These are phyloP conservation scores for Neurospora cerealis DNA, from an alignment of 495 filamentous ascomycete genomes.

Conservation along the genomic window DNA sequence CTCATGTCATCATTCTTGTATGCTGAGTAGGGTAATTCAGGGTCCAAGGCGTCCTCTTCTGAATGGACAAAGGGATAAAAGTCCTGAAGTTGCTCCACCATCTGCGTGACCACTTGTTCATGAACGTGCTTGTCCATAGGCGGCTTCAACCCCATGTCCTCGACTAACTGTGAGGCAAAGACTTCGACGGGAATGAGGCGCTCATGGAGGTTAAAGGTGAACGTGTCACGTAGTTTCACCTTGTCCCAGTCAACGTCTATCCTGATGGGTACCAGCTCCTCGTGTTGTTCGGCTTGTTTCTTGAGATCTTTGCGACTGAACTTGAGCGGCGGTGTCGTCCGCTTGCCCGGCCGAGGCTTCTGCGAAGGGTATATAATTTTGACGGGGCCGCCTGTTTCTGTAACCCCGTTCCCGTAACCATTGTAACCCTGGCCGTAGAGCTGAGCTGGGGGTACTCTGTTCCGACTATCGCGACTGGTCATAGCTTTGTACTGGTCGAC, in stretches of 20 bases:
- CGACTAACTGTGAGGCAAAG: slow-evolving; percentile 81
- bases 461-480: slow-evolving; percentile 11
- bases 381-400: slow-evolving; percentile 46
- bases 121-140: slow-evolving; percentile 60
- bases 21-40: slow-evolving; percentile 79
- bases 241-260: slow-evolving; percentile 94
- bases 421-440: slow-evolving; percentile 71
- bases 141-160: slow-evolving; percentile 69
- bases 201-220: slow-evolving; percentile 97
- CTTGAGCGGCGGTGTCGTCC: slow-evolving; percentile 59
- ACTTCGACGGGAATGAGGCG: slow-evolving; percentile 64
- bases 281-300: slow-evolving; percentile 76
- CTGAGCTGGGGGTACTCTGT: slow-evolving; percentile 32
- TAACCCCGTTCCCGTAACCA: slow-evolving; percentile 80
- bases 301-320: slow-evolving; percentile 67
- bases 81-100: slow-evolving; percentile 84
- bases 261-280: slow-evolving; percentile 83
- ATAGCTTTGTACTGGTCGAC: slow-evolving; percentile 42
- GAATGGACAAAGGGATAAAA: slow-evolving; percentile 86
- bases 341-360: slow-evolving; percentile 62
- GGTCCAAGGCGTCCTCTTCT: slow-evolving; percentile 83
- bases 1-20: slow-evolving; percentile 99
- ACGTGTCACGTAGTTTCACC: slow-evolving; percentile 91
- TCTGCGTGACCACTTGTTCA: slow-evolving; percentile 67
- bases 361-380: slow-evolving; percentile 65